Conservation (phyloP, 179 eudicot species). For the Sideroxylon spinosum region DNA sequence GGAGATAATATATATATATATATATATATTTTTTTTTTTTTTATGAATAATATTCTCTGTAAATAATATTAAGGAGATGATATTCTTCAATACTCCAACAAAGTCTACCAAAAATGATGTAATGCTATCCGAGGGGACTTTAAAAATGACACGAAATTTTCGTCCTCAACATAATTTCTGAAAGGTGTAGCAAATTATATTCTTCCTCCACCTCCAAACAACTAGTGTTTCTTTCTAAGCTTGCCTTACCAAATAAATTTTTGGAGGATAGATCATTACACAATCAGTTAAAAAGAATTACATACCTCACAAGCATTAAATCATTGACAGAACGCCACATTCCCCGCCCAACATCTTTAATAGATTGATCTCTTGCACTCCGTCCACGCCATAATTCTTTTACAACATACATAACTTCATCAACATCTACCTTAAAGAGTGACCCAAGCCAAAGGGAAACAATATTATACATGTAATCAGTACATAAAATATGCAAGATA, state of each 20-base stretch:
- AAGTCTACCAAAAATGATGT: background rate
- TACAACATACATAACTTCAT: constrained; percentile 79
- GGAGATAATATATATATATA: no score
- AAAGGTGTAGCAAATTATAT: background rate
- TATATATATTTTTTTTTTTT: no score
- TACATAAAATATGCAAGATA: background rate
- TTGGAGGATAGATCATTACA: background rate
- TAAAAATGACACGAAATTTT: background rate
- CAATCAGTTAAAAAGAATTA: background rate
- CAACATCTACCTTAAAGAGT: constrained; percentile 77
- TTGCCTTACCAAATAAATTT: background rate
- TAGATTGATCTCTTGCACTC: constrained; percentile 78
- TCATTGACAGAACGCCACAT: constrained; percentile 96
- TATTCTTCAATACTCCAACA: no score
- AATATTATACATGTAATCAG: constrained; percentile 2
- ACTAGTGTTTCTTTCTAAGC: background rate
- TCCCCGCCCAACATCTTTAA: constrained; percentile 79
- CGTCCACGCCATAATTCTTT: constrained; percentile 96
- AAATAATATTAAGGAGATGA: no score
- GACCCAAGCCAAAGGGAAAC: constrained; percentile 10
- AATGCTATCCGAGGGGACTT: background rate
- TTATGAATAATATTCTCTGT: no score
- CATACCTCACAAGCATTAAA: constrained; percentile 85
- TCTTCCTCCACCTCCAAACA: constrained; percentile 4
- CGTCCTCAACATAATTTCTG: background rate